Percentiles rank a stretch among this genome's conserved stretches.
phyloP scores from a whole-genome alignment of 2,329 filamentous ascomycete genomes.

The Claviceps purpurea region DNA sequence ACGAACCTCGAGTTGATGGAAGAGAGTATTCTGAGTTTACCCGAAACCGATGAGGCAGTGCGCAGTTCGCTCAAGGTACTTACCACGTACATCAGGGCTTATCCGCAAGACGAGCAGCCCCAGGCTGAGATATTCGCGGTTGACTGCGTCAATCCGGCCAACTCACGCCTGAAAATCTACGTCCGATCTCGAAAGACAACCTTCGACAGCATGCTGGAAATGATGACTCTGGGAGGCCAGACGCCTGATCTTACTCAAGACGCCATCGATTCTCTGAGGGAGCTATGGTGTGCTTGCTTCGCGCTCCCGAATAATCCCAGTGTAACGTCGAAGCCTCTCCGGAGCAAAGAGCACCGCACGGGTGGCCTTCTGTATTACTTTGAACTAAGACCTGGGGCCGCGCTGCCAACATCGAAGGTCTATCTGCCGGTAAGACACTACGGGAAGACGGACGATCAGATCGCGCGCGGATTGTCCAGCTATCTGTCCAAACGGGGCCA shows the following conservation, averaged over 20 bases:
- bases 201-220: conserved; percentile 16
- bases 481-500: not conserved
- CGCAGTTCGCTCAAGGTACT: conserved; percentile 1
- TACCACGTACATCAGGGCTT: not conserved
- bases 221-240: conserved; percentile 13
- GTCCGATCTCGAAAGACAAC: conserved; percentile 16
- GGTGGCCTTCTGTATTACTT: conserved; percentile 21
- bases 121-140: conserved; percentile 18
- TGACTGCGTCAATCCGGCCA: conserved; percentile 14
- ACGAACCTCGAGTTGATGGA: not conserved
- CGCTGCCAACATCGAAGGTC: conserved; percentile 15
- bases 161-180: conserved; percentile 25
- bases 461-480: not conserved
- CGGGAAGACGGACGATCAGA: conserved; percentile 4
- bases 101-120: not conserved
- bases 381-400: conserved; percentile 13
- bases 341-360: conserved; percentile 17
- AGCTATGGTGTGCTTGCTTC: not conserved
- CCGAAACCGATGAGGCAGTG: not conserved
- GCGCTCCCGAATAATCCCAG: not conserved
- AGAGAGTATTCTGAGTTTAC: not conserved
- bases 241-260: conserved; percentile 1
- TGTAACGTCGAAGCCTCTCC: not conserved
- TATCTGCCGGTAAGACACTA: conserved; percentile 24
- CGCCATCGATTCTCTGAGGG: not conserved